These are phyloP conservation scores for Cryptosporidium ryanae DNA, from an alignment of 169 alveolate genomes.

Conservation along the genomic window DNA sequence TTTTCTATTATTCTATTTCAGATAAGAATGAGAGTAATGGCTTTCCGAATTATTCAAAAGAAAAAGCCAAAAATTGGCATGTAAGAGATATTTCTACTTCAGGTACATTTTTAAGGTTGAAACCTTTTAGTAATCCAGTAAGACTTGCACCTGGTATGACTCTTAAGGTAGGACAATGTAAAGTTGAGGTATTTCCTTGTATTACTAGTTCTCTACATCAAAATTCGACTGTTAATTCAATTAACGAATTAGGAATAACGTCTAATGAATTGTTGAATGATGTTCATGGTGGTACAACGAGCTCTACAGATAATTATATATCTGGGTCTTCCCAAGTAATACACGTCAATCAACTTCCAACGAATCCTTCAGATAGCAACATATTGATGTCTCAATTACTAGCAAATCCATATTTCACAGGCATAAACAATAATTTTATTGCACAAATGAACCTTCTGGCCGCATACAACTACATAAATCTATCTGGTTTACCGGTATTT, in stretches of 20 bases:
- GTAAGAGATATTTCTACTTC: conserved; percentile 87
- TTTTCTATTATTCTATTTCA: conserved; percentile 75
- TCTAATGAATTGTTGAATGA: background rate
- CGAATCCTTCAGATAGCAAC: background rate
- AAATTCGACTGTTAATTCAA: background rate
- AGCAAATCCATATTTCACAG: conserved; percentile 28
- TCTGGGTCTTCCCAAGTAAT: conserved; percentile 6
- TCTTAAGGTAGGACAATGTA: conserved; percentile 91
- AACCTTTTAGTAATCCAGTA: conserved; percentile 86
- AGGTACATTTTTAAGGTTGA: conserved; percentile 88
- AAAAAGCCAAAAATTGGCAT: conserved; percentile 80
- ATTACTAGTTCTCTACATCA: conserved; percentile 8
- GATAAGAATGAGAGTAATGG: background rate
- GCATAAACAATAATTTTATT: conserved; percentile 23
- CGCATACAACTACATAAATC: conserved; percentile 33
- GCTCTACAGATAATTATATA: background rate
- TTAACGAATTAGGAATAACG: background rate
- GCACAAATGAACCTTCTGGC: conserved; percentile 63
- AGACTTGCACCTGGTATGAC: conserved; percentile 83
- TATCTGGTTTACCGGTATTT: conserved; percentile 10
- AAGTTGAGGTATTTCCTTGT: conserved; percentile 81
- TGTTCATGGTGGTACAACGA: background rate
- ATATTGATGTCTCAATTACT: background rate
- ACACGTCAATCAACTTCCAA: conserved; percentile 10
- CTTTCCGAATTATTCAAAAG: background rate